Evolutionary conservation across 2,329 filamentous ascomycete species (phyloP).

Genomic region (Diaporthe batatas): DNA sequence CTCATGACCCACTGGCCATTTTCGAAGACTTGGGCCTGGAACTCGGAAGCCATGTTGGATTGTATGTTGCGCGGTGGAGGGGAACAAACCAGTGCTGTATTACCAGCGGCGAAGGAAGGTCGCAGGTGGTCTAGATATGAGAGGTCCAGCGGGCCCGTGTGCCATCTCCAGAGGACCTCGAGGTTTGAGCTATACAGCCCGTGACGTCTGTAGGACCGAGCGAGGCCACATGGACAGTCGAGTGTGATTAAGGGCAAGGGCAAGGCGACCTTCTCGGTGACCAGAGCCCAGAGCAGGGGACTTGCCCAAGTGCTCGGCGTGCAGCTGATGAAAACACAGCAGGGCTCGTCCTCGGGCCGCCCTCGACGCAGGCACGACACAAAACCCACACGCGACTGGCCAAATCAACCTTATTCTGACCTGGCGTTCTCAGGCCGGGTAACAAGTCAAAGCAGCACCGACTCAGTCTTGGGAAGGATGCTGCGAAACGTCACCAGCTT

Average conservation of each 20-base stretch:
- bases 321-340: slow-evolving; percentile 25
- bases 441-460: background rate
- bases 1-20: slow-evolving; percentile 70
- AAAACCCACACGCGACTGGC: background rate
- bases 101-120: slow-evolving; percentile 31
- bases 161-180: slow-evolving; percentile 33
- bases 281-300: slow-evolving; percentile 11
- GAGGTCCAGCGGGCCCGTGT: slow-evolving; percentile 27
- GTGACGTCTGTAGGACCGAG: slow-evolving; percentile 29
- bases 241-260: slow-evolving; percentile 21
- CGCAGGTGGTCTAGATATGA: slow-evolving; percentile 36
- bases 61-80: slow-evolving; percentile 25
- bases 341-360: slow-evolving; percentile 18
- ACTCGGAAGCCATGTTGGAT: slow-evolving; percentile 63
- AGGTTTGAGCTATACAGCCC: slow-evolving; percentile 27
- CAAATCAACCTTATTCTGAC: background rate
- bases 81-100: slow-evolving; percentile 32
- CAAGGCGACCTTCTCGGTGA: slow-evolving; percentile 19
- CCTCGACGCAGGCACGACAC: slow-evolving; percentile 10
- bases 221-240: slow-evolving; percentile 24
- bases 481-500: slow-evolving; percentile 1
- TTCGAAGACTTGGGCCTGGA: slow-evolving; percentile 67
- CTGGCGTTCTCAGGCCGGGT: background rate
- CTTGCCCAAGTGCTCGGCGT: slow-evolving; percentile 4
- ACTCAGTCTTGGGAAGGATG: background rate